Base-by-base conservation (phyloP, 257 asterid genomes). In the Misopates orontium region DNA sequence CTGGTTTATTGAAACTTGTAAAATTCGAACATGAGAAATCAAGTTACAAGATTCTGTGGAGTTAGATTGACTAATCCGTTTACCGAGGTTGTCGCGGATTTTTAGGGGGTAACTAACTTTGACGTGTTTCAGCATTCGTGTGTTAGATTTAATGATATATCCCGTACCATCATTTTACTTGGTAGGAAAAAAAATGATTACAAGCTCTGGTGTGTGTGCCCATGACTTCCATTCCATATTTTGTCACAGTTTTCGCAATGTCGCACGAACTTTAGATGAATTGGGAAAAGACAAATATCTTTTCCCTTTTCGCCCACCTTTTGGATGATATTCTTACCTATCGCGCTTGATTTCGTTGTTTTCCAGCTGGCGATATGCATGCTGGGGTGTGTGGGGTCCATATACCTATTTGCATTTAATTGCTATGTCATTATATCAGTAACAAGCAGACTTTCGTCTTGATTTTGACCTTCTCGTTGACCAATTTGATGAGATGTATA, bases 1-100 rank as follows among this genome's bases (percentile, higher is more conserved):
- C 15, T 14, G 20, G 20, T 18, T 45, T 45, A 14, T 16, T 45
- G 51, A 16, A 45, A 70, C 49, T 66, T 48, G 18, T 39, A 60
- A 51, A 62, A 68, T 77, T 23, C 67, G 28, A 22, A 52, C 64
- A 7, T 42, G 45, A 6, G 4, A 8, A 18, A n/a, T 28, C 7
- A 28, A 28, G 36, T 28, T 2, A 28, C 36, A 7, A 7, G 36
- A 28, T 28, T 28, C 7, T 28, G 7, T n/a, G 36, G 7, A 7
- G 3, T 28, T 28, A 28, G 4, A 7, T 28, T 28, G 4, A 7
- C 4, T 7, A 28, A 28, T 28, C 36, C 7, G 36, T 28, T 28
- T 28, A 28, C 9, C 15, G 51, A 45, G 51, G 51, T 53, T 57
- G 31, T 36, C 73, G 6, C 51, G 1, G 18, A 5, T 45, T 45